Base-by-base conservation (phyloP, 805 yeast species). In the Lachancea nothofagi region DNA sequence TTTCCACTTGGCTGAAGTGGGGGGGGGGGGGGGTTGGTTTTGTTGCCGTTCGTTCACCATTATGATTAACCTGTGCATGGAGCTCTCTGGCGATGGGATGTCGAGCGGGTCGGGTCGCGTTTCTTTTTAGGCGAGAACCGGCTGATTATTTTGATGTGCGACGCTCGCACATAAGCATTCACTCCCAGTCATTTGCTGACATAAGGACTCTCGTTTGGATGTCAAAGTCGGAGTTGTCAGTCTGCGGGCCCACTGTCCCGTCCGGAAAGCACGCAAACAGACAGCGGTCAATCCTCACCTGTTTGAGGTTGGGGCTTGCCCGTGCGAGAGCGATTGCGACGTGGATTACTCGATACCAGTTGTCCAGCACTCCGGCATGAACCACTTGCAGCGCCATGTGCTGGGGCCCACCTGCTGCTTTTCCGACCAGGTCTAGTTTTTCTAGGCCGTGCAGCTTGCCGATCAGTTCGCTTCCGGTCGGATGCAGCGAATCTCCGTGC, bases 281-380 rank as follows among this genome's bases (percentile, higher is more conserved):
- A 46, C 75, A 71, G 24, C 62, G 60, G 51, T 75, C 74, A 28
- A 77, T 67, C 43, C 74, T 64, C 14, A 77, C 62, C 46, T 71
- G 75, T 35, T 51, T 37, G 23, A 77, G 47, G 1, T 38, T 26
- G 0, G 26, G 27, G 43, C 62, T 66, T 7, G 49, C 40, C 15
- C 61, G 44, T 23, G 61, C 48, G 40, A 72, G 67, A 5, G 64
- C 58, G 29, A 60, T 44, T 1, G 80, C 82, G 6, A 74, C 69
- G 46, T 73, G 77, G 47, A 73, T 77, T 2, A 76, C 75, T 40
- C 74, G 65, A 44, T 66, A 65, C 81, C 81, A 76, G 43, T 71
- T 73, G 51, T 77, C 82, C 50, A 67, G 69, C 3, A 77, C 62
- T 4, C 75, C 73, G 8, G 77, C 77, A 49, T 75, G 75, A 2